phyloP scores from a whole-genome alignment of 192 early-diverging fungal genomes.

The Phlyctochytrium bullatum region DNA sequence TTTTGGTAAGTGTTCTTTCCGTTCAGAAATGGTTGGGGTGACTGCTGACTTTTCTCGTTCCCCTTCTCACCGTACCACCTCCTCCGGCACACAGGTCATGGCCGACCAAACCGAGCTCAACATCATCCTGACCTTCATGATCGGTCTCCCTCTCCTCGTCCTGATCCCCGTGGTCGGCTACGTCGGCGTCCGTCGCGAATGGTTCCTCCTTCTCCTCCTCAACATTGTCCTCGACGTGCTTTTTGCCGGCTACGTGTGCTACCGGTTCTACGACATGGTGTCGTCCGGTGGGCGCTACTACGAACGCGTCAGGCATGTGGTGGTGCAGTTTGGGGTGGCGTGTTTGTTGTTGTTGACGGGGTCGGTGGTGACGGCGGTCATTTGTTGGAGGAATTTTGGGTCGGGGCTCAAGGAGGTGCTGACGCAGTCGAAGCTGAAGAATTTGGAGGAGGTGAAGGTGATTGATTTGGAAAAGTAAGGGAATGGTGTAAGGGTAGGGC shows the following conservation, averaged over 20 bases:
- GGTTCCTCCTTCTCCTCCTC: not conserved
- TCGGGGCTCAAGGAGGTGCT: not conserved
- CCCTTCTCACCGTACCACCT: no score
- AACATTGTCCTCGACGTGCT: not conserved
- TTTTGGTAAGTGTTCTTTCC: constrained; percentile 1
- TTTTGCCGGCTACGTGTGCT: not conserved
- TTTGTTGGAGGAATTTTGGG: not conserved
- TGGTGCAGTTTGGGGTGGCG: not conserved
- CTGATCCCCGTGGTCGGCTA: not conserved
- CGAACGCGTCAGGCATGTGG: no score
- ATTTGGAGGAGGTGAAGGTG: not conserved
- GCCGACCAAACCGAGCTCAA: no score
- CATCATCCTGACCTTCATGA: not conserved
- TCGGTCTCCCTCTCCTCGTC: not conserved
- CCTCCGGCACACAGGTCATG: no score
- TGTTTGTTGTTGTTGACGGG: not conserved
- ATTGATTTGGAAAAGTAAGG: constrained; percentile 1
- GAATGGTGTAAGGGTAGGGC: no score
- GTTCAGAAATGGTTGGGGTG: no score
- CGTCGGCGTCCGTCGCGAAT: not conserved
- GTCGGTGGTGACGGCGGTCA: not conserved
- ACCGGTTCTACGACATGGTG: no score
- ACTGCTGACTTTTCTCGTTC: no score
- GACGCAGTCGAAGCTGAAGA: not conserved
- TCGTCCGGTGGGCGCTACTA: no score